Evolutionary conservation across 2,329 filamentous ascomycete genomes (phyloP), one percentile per base, ranked within the genome.

Genomic region (Aspergillus chevalieri): DNA sequence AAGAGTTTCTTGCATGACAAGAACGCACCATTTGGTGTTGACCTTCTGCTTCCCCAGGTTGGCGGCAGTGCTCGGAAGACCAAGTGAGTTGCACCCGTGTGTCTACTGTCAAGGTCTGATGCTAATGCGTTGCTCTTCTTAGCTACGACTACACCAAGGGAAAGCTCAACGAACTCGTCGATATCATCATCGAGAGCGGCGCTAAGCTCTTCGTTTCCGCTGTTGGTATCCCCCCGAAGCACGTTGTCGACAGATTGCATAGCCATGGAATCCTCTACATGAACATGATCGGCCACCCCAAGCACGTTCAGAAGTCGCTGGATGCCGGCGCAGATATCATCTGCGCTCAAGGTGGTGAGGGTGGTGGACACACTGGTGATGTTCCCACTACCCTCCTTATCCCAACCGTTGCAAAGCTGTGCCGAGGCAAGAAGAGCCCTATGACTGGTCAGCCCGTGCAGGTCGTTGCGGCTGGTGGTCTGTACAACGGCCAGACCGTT

Each of bases 241-340:
- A 81, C 60, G 85, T 96, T 51, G 90, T 98, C 64, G 90, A 97
- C 58, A 86, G 82, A 68, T 84, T 98, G 43, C 93, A 98, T 81
- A 81, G 83, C 66, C 77, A 83, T 65, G 91, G 91, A 59, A 82
- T 98, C 60, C 80, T 95, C 59, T 95, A 94, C 81, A 97, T 97
- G 93, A 98, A 98, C 85, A 98, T 98, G 93, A 91, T 98, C 69
- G 93, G 93, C 59, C 93, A 98, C 80, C 92, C 93, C 67, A 98
- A 98, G 84, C 93, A 98, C 77, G 92, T 95, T 56, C 82, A 89
- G 75, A 98, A 97, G 81, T 94, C 89, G 73, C 80, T 98, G 55
- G 89, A 92, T 46, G 81, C 91, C 51, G 93, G 91, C 58, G 89
- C 85, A 61, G 93, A 98, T 74, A 87, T 98, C 64, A 97, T 98